Evolutionary conservation across 78 protist species (phyloP).

Genomic region (Dictyostelium purpureum): DNA sequence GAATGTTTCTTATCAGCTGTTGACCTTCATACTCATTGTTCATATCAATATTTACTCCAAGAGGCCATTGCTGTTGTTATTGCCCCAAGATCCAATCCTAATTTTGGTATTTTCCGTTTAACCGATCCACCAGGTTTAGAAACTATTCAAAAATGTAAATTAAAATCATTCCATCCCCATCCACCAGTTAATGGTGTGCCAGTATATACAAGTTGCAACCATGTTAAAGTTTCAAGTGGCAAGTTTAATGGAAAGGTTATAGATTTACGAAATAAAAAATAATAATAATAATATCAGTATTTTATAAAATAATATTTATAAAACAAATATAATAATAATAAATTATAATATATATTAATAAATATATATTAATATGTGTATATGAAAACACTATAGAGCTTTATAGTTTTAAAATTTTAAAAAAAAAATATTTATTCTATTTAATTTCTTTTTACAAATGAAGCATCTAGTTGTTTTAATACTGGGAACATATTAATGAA

Average conservation of each 20-base stretch:
- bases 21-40: slow-evolving; percentile 87
- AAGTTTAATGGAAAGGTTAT: slow-evolving; percentile 47
- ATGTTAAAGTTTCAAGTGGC: slow-evolving; percentile 49
- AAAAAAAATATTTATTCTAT: not conserved
- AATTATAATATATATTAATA: not conserved
- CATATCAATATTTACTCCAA: slow-evolving; percentile 83
- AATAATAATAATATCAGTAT: too few relatives aligned
- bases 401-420: not conserved
- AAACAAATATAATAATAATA: not conserved
- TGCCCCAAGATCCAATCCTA: slow-evolving; percentile 77
- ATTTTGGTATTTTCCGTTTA: slow-evolving; percentile 63
- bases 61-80: slow-evolving; percentile 87
- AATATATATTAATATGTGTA: not conserved
- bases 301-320: not conserved
- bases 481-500: slow-evolving; percentile 71
- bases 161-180: slow-evolving; percentile 80
- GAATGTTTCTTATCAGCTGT: slow-evolving; percentile 84
- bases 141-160: slow-evolving; percentile 71
- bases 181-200: slow-evolving; percentile 78
- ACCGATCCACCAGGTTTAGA: slow-evolving; percentile 77
- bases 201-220: slow-evolving; percentile 44
- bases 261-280: slow-evolving; percentile 38
- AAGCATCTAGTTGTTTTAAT: slow-evolving; percentile 62
- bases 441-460: slow-evolving; percentile 54
- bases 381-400: not conserved